These are phyloP conservation scores for Gaeumannomyces sp. DNA, from an alignment of 2,329 filamentous ascomycete genomes.

Conservation along the genomic window DNA sequence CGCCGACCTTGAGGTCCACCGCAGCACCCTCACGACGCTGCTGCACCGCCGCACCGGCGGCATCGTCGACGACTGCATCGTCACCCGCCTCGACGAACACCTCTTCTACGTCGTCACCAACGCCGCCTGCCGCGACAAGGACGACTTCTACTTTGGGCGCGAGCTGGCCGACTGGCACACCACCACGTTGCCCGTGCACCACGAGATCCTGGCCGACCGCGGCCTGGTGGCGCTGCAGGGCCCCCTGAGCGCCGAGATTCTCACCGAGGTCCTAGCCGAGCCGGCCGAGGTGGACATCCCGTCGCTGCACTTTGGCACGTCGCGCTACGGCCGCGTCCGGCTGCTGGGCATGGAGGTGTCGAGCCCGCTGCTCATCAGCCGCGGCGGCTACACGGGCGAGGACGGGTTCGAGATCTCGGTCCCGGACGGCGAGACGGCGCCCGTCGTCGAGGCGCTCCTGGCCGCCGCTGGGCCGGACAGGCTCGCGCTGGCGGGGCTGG, in stretches of 20 bases:
- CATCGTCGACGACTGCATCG: slow-evolving; percentile 90
- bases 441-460: slow-evolving; percentile 65
- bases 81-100: slow-evolving; percentile 70
- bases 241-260: slow-evolving; percentile 64
- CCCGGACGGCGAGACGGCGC: slow-evolving; percentile 56
- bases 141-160: slow-evolving; percentile 66
- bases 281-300: slow-evolving; percentile 49
- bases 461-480: slow-evolving; percentile 51
- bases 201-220: slow-evolving; percentile 56
- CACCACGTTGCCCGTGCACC: slow-evolving; percentile 14
- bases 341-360: slow-evolving; percentile 41
- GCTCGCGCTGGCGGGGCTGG: slow-evolving; percentile 78
- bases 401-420: slow-evolving; percentile 97
- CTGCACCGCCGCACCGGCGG: slow-evolving; percentile 76
- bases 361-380: slow-evolving; percentile 64
- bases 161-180: slow-evolving; percentile 55
- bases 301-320: slow-evolving; percentile 76
- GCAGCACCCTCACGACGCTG: slow-evolving; percentile 78
- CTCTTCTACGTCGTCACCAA: slow-evolving; percentile 93
- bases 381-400: slow-evolving; percentile 94
- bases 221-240: slow-evolving; percentile 89
- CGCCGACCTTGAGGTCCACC: slow-evolving; percentile 55
- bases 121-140: slow-evolving; percentile 85
- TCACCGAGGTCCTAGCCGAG: slow-evolving; percentile 56
- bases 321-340: slow-evolving; percentile 58